phyloP scores from a whole-genome alignment of 2,329 filamentous ascomycete genomes.

The Botrytis aclada region DNA sequence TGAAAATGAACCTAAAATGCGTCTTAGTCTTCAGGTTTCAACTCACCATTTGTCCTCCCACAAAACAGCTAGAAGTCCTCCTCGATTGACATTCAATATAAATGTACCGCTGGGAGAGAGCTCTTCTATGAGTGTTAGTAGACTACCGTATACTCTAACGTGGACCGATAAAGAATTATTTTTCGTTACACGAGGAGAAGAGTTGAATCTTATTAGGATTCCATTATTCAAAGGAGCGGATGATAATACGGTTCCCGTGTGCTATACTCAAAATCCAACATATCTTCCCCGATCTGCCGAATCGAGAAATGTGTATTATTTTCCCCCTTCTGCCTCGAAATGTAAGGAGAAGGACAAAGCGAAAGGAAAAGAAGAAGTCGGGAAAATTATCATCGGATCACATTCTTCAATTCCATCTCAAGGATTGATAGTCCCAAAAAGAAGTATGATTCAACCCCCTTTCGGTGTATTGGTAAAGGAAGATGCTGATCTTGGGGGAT shows the following conservation, averaged over 20 bases:
- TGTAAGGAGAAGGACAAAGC: not conserved
- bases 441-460: not conserved
- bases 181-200: not conserved
- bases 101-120: not conserved
- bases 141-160: constrained; percentile 4
- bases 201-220: constrained; percentile 4
- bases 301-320: constrained; percentile 15
- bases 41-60: not conserved
- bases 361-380: constrained; percentile 2
- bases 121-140: not conserved
- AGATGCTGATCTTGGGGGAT: constrained; percentile 3
- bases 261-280: not conserved
- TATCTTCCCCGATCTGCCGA: not conserved
- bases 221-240: not conserved
- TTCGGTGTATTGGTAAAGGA: constrained; percentile 9
- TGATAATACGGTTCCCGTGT: not conserved
- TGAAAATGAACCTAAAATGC: not conserved
- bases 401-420: constrained; percentile 10
- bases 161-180: constrained; percentile 4
- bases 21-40: constrained; percentile 1
- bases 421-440: not conserved
- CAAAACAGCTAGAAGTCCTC: constrained; percentile 3
- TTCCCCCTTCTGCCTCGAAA: not conserved
- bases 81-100: constrained; percentile 1
- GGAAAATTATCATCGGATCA: not conserved